Base-by-base conservation (phyloP, 1,139 yeast species). In the Diutina catenulata region DNA sequence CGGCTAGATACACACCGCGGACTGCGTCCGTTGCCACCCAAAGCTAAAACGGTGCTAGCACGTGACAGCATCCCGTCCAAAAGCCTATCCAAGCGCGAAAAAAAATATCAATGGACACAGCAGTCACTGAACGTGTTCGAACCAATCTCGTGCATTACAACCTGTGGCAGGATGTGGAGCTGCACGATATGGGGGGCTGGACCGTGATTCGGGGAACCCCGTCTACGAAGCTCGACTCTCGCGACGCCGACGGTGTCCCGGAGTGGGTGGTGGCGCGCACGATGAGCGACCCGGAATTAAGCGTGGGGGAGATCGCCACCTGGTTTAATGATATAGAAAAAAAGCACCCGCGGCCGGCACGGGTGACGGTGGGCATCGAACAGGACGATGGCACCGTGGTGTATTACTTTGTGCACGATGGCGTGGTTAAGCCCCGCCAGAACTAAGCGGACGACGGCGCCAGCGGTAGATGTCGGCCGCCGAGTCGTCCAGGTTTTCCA, bases 371-470 rank as follows among this genome's bases (percentile, higher is more conserved):
- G 51, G 86, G 74, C 1, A 58, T 80, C 44, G 64, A 72, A 7
- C 74, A 77, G 40, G 65, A 66, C 39, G 88, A 80, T 51, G 78
- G 82, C 0, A 76, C 86, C 0, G 66, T 80, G 3, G 80, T 78
- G 5, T 80, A 77, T 48, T 80, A 80, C 49, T 68, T 74, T 47
- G 65, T 78, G 28, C 71, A 77, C 49, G 70, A 70, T 43, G 87
- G 84, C 1, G 59, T 79, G 14, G 70, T 67, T 8, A 71, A 68
- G 50, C 87, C 87, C 3, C 29, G 49, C n/a, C 49, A 45, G 27
- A 46, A 45, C 28, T 45, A 21, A n/a, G n/a, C n/a, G n/a, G n/a
- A n/a, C n/a, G n/a, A n/a, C n/a, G n/a, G n/a, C n/a, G n/a, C n/a
- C n/a, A n/a, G n/a, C n/a, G n/a, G n/a, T n/a, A n/a, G n/a, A n/a